A percentile compares a stretch with the other conserved stretches of the same genome.
Conservation (phyloP, 2,329 filamentous ascomycete genomes). For the Celoporthe dispersa region DNA sequence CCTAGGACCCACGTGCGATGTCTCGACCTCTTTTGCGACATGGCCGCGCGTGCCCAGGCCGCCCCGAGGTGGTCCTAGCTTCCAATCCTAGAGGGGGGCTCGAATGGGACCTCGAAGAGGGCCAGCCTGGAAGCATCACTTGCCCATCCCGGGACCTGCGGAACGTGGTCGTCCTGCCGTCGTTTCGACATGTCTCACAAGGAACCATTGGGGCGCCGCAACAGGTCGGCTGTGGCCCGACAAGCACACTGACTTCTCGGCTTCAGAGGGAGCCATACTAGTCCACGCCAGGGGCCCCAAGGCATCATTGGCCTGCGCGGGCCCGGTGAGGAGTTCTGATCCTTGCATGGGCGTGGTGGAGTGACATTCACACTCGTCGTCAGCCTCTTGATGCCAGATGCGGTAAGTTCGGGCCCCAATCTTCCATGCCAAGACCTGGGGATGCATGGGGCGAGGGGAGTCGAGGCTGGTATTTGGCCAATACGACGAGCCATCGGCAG, state of each 20-base stretch:
- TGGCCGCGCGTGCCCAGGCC: not conserved
- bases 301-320: not conserved
- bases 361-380: not conserved
- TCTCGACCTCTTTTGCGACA: not conserved
- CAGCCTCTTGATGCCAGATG: constrained; percentile 5
- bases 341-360: not conserved
- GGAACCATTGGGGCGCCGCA: not conserved
- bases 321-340: too few relatives aligned
- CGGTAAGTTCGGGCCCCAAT: constrained; percentile 23
- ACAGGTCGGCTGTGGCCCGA: not conserved
- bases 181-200: not conserved
- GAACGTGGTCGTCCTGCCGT: constrained; percentile 1
- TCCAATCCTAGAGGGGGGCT: not conserved
- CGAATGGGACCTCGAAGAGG: not conserved
- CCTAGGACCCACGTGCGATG: not conserved
- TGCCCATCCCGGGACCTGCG: not conserved
- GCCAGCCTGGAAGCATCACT: not conserved
- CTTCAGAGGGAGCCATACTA: not conserved
- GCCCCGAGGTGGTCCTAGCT: not conserved
- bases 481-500: not conserved
- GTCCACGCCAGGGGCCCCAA: not conserved
- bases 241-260: not conserved
- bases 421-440: constrained; percentile 20
- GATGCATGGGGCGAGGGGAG: not conserved
- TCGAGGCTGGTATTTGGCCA: not conserved